Percentiles rank a stretch among this genome's conserved stretches.
These are phyloP conservation scores for Candida silvicultrix DNA, from an alignment of 805 yeast species.

Conservation along the genomic window DNA sequence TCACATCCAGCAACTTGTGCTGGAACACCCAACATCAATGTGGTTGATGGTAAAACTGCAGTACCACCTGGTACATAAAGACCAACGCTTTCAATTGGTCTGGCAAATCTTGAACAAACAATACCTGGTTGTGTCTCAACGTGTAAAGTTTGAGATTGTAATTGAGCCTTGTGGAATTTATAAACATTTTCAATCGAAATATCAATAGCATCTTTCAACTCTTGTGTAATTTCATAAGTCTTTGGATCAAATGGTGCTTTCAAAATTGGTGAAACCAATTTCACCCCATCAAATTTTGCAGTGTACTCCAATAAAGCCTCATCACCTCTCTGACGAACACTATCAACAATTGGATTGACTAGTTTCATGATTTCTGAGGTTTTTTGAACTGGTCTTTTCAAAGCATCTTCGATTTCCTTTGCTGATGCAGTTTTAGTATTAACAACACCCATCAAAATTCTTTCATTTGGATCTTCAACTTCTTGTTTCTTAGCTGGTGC, in stretches of 20 bases:
- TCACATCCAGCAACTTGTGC: constrained; percentile 97
- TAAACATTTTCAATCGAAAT: constrained; percentile 82
- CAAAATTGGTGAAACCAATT: constrained; percentile 64
- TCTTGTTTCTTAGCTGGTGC: constrained; percentile 17
- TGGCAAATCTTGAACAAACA: constrained; percentile 85
- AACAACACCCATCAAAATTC: constrained; percentile 29
- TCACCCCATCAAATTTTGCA: constrained; percentile 84
- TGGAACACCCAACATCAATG: constrained; percentile 97
- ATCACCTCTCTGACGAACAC: constrained; percentile 76
- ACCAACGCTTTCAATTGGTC: constrained; percentile 93
- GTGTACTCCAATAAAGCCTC: constrained; percentile 84
- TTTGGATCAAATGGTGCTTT: constrained; percentile 83
- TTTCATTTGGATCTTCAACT: constrained; percentile 20
- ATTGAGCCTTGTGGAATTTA: constrained; percentile 91
- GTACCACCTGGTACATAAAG: constrained; percentile 98
- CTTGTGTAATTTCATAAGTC: constrained; percentile 66
- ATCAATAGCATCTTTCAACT: constrained; percentile 79
- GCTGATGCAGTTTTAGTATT: constrained; percentile 40
- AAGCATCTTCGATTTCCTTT: constrained; percentile 49
- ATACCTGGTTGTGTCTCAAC: constrained; percentile 97
- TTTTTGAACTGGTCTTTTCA: constrained; percentile 92
- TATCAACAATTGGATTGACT: constrained; percentile 82
- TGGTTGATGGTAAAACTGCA: constrained; percentile 96
- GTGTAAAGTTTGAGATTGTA: constrained; percentile 60
- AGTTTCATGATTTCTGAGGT: constrained; percentile 89